Percentiles rank a stretch among this genome's conserved stretches.
phyloP scores from a whole-genome alignment of 257 asterid species.

The Solanum dulcamara region DNA sequence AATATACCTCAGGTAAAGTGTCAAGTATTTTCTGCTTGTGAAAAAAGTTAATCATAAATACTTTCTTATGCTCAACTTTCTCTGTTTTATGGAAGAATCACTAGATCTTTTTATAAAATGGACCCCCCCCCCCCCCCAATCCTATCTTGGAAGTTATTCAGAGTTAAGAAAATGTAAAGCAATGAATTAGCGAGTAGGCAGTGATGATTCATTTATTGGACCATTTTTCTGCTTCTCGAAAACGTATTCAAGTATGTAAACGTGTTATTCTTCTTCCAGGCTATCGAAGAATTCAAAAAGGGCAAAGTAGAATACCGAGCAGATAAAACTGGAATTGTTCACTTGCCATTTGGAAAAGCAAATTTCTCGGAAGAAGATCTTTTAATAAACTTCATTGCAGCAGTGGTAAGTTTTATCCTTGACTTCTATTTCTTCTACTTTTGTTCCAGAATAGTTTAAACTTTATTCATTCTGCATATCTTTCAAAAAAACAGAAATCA shows the following conservation, averaged over 20 bases:
- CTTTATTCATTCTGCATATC: not conserved
- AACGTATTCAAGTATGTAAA: not conserved
- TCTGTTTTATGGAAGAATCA: not conserved
- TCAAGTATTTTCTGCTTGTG: not conserved
- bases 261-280: slow-evolving; percentile 31
- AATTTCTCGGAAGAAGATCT: slow-evolving; percentile 91
- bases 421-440: not conserved
- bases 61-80: not conserved
- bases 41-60: not conserved
- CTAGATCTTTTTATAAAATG: not conserved
- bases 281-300: slow-evolving; percentile 89
- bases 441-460: not conserved
- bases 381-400: slow-evolving; percentile 63
- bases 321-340: slow-evolving; percentile 98
- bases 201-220: not conserved
- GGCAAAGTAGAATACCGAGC: slow-evolving; percentile 97
- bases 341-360: slow-evolving; percentile 87
- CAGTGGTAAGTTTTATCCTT: slow-evolving; percentile 39
- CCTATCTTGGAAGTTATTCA: not conserved
- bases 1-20: slow-evolving; percentile 85
- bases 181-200: not conserved
- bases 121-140: not conserved
- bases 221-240: not conserved
- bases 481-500: slow-evolving; percentile 50
- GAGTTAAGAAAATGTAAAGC: not conserved